A percentile compares a stretch with the other conserved stretches of the same genome.
Evolutionary conservation across 2,329 filamentous ascomycete species (phyloP).

Genomic region (Arthrinium phaeospermum): DNA sequence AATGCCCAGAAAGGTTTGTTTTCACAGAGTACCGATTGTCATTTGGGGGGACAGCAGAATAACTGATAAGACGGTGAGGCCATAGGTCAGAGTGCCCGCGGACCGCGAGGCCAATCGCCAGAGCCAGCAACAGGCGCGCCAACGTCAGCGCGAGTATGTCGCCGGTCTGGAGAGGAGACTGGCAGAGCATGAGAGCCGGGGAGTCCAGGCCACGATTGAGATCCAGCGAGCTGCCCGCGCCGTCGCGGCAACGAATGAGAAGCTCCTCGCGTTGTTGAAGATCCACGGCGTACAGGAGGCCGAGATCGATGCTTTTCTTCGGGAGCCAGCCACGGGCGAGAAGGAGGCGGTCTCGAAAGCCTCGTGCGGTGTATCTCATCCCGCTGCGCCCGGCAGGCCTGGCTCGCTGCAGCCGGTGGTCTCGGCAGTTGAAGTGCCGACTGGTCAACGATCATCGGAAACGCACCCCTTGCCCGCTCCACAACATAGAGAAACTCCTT

Average conservation of each 20-base stretch:
- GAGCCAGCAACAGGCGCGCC: slow-evolving; percentile 60
- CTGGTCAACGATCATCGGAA: background rate
- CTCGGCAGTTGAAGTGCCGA: background rate
- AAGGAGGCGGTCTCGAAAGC: background rate
- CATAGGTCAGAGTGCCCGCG: slow-evolving; percentile 29
- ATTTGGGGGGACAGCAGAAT: background rate
- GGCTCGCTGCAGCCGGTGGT: background rate
- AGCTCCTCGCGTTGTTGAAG: slow-evolving; percentile 49
- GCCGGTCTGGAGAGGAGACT: slow-evolving; percentile 53
- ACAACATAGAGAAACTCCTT: background rate
- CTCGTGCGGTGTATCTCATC: background rate
- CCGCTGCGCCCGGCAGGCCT: background rate
- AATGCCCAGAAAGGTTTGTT: background rate
- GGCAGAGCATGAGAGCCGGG: slow-evolving; percentile 53
- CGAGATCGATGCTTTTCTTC: slow-evolving; percentile 48
- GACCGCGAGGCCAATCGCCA: slow-evolving; percentile 43
- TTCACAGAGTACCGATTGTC: too few relatives aligned
- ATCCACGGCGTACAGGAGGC: slow-evolving; percentile 45
- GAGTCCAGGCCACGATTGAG: slow-evolving; percentile 42
- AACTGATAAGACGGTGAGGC: background rate
- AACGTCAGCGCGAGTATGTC: slow-evolving; percentile 56
- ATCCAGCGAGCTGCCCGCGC: slow-evolving; percentile 59
- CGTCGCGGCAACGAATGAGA: slow-evolving; percentile 55
- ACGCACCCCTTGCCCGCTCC: background rate
- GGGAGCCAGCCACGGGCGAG: background rate